These are phyloP conservation scores for Gracilariopsis chorda DNA, from an alignment of 23 red algal genomes.

Conservation along the genomic window DNA sequence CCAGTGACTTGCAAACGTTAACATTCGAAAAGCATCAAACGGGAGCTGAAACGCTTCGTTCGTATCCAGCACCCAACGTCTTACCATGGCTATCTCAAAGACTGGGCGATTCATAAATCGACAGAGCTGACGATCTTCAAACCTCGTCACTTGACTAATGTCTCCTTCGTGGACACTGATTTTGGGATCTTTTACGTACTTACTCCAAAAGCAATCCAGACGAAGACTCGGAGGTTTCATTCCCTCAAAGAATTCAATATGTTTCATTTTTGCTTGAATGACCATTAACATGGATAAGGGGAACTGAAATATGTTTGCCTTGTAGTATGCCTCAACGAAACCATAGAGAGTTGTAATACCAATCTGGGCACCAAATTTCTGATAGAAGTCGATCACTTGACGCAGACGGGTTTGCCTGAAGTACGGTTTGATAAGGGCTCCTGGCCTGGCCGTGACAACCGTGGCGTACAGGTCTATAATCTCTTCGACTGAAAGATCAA, in stretches of 20 bases:
- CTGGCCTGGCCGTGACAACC: background rate
- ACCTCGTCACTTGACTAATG: background rate
- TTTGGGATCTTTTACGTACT: background rate
- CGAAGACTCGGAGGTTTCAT: background rate
- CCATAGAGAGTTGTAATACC: background rate
- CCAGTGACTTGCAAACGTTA: slow-evolving; percentile 24
- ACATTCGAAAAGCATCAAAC: slow-evolving; percentile 17
- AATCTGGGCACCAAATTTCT: background rate
- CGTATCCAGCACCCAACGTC: slow-evolving; percentile 1
- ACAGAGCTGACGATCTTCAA: background rate
- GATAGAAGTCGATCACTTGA: background rate
- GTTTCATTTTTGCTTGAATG: background rate
- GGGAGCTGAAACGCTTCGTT: background rate
- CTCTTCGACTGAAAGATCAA: slow-evolving; percentile 17
- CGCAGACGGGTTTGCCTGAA: background rate
- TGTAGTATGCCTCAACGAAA: slow-evolving; percentile 1
- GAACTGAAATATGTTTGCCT: background rate
- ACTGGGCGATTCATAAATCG: slow-evolving; percentile 7
- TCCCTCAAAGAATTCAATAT: background rate
- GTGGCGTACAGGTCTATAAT: background rate
- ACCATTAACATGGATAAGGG: slow-evolving; percentile 1
- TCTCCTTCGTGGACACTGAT: background rate
- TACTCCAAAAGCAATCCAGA: slow-evolving; percentile 5
- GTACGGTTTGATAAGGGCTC: background rate
- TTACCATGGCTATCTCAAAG: slow-evolving; percentile 12